phyloP scores from a whole-genome alignment of 257 asterid species.

The Penstemon barbatus region DNA sequence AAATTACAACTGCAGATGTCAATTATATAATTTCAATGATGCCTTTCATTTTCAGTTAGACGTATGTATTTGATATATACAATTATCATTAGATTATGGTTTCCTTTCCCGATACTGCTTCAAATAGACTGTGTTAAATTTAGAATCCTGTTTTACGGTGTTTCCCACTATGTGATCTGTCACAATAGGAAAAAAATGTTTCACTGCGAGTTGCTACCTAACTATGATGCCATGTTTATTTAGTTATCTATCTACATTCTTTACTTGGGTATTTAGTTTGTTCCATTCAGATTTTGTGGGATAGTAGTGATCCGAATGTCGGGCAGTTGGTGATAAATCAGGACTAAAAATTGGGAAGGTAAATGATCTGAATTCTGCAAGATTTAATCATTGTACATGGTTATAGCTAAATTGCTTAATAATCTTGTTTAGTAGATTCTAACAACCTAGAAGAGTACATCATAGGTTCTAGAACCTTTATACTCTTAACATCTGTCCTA shows the following conservation, averaged over 20 bases:
- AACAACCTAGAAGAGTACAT: constrained; percentile 19
- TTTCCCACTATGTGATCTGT: neutral
- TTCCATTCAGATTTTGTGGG: neutral
- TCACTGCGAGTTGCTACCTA: neutral
- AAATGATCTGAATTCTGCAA: neutral
- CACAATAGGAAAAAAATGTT: neutral
- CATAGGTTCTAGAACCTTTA: neutral
- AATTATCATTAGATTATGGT: neutral
- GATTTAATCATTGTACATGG: neutral
- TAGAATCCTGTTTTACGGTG: neutral
- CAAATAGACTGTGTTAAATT: neutral
- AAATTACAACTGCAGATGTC: constrained; percentile 8
- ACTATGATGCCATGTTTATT: neutral
- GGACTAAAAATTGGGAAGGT: neutral
- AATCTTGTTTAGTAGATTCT: constrained; percentile 22
- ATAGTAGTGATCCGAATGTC: neutral
- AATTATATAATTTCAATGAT: neutral
- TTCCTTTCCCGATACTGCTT: neutral
- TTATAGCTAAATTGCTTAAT: neutral
- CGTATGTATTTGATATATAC: neutral
- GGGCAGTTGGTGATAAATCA: neutral
- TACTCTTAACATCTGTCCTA: constrained; percentile 23
- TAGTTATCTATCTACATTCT: neutral
- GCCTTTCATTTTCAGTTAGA: neutral
- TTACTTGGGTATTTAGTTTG: neutral